These are phyloP conservation scores for Rhodotorula mucilaginosa DNA, from an alignment of 1,284 basidiomycete genomes.

Conservation along the genomic window DNA sequence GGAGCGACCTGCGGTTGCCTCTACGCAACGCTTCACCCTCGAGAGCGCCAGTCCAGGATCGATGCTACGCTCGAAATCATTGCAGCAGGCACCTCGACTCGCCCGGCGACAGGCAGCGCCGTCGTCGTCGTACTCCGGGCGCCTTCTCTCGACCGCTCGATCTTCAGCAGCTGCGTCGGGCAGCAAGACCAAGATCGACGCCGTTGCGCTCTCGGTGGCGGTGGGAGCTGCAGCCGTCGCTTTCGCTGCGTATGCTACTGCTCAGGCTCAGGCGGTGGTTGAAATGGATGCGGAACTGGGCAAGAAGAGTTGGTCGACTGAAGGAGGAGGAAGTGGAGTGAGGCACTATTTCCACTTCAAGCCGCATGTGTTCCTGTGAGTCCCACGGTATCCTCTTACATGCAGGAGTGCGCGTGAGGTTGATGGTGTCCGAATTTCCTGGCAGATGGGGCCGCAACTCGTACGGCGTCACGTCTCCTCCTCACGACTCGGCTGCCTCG, in stretches of 20 bases:
- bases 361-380: conserved; percentile 14
- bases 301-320: conserved; percentile 1
- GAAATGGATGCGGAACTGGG: conserved; percentile 7
- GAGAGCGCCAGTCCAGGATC: neutral
- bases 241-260: neutral
- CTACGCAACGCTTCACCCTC: neutral
- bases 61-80: neutral
- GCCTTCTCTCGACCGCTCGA: neutral
- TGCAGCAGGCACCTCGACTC: neutral
- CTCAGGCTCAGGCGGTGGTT: neutral
- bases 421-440: neutral
- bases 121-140: neutral
- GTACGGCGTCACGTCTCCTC: conserved; percentile 27
- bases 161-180: neutral
- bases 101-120: neutral
- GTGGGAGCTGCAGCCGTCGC: neutral
- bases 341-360: neutral
- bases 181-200: neutral
- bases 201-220: neutral
- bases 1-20: neutral
- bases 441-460: conserved; percentile 37
- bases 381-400: neutral
- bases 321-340: neutral
- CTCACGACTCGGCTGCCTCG: neutral
- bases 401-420: neutral